A percentile compares a stretch with the other conserved stretches of the same genome.
Evolutionary conservation across 1,284 basidiomycete genomes (phyloP).

Genomic region (Cryptococcus sp.): DNA sequence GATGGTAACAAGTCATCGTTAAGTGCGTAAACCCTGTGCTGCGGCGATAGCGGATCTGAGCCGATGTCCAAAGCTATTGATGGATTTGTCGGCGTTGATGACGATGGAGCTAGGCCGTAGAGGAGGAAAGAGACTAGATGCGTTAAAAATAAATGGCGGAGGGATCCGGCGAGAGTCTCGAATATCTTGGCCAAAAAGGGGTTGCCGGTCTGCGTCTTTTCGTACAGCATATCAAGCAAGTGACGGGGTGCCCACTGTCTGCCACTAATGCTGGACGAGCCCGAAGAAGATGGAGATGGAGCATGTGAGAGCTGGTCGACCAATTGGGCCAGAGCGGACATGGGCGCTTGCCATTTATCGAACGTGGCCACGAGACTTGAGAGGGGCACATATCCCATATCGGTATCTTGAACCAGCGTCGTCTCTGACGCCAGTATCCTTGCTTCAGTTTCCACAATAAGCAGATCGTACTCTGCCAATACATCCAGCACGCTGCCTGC

Average conservation of each 20-base stretch:
- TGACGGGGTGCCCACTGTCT: conserved; percentile 66
- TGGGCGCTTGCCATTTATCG: conserved; percentile 77
- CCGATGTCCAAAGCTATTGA: conserved; percentile 59
- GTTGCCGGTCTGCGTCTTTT: conserved; percentile 71
- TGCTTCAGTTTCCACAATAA: conserved; percentile 77
- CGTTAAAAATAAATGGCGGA: conserved; percentile 75
- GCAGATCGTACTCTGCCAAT: conserved; percentile 74
- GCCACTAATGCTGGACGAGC: background rate
- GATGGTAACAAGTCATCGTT: conserved; percentile 69
- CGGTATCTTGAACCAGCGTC: conserved; percentile 67
- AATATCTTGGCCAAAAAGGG: conserved; percentile 71
- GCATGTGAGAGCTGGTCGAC: conserved; percentile 62
- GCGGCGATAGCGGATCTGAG: conserved; percentile 48
- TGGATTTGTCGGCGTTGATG: conserved; percentile 62
- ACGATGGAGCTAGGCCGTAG: conserved; percentile 61
- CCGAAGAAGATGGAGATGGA: background rate
- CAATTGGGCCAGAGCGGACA: conserved; percentile 66
- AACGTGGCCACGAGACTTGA: conserved; percentile 77
- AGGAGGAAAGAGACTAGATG: conserved; percentile 76
- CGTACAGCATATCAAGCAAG: conserved; percentile 71
- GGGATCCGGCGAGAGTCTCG: conserved; percentile 64
- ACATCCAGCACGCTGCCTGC: conserved; percentile 70
- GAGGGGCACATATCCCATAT: conserved; percentile 67
- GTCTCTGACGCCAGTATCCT: conserved; percentile 70
- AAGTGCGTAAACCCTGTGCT: conserved; percentile 47